Percentiles rank a stretch among this genome's conserved stretches.
phyloP scores from a whole-genome alignment of 345 rosid genomes.

The Clausena lansium region DNA sequence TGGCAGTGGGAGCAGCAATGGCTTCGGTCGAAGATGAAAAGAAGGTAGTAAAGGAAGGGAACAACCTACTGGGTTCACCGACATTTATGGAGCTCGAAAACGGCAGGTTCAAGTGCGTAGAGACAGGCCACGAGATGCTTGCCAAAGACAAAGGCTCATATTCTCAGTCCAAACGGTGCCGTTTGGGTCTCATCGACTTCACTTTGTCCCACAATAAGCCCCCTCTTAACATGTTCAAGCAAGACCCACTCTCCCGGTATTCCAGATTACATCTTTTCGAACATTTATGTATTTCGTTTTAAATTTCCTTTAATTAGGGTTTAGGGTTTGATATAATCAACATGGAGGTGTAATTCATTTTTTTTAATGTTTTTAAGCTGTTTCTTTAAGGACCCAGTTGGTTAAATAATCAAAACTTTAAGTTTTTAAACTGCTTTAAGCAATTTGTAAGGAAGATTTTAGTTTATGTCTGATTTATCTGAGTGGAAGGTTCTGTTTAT shows the following conservation, averaged over 20 bases:
- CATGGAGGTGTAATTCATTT: not conserved
- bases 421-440: not conserved
- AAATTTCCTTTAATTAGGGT: slow-evolving; percentile 5
- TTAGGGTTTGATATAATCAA: not conserved
- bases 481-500: not conserved
- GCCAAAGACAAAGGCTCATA: slow-evolving; percentile 65
- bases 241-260: slow-evolving; percentile 67
- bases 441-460: not conserved
- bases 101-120: slow-evolving; percentile 75
- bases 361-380: not conserved
- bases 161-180: slow-evolving; percentile 73
- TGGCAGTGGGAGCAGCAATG: slow-evolving; percentile 6
- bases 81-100: slow-evolving; percentile 56
- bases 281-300: not conserved
- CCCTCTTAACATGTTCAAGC: slow-evolving; percentile 87
- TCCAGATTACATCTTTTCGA: not conserved
- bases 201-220: slow-evolving; percentile 57
- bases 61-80: slow-evolving; percentile 57
- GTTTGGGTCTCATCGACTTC: slow-evolving; percentile 78
- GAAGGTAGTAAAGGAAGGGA: slow-evolving; percentile 44
- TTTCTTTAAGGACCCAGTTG: not conserved
- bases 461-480: not conserved
- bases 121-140: slow-evolving; percentile 84
- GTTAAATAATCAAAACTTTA: not conserved
- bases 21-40: slow-evolving; percentile 25